A percentile compares a stretch with the other conserved stretches of the same genome.
phyloP scores from a whole-genome alignment of 2,329 filamentous ascomycete species.

The Acephala macrosclerotiorum region DNA sequence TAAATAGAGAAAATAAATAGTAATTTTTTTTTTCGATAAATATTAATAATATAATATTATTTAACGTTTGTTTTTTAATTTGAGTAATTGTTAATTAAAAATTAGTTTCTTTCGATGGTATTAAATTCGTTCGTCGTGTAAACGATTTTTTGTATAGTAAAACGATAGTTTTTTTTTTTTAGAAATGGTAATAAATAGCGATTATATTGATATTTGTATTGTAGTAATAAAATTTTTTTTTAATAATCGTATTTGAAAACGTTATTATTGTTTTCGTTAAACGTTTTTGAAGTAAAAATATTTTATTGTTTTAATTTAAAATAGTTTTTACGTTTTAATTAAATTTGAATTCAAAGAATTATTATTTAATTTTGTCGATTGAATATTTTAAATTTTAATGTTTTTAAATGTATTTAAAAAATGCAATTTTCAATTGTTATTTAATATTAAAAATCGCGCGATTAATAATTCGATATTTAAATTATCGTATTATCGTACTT shows the following conservation, averaged over 20 bases:
- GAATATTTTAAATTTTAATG: slow-evolving; percentile 30
- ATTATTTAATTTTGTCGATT: slow-evolving; percentile 31
- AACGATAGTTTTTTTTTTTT: slow-evolving; percentile 27
- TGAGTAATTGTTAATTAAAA: slow-evolving; percentile 27
- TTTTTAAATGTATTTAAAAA: slow-evolving; percentile 28
- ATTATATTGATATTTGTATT: too few species aligned
- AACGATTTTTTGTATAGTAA: slow-evolving; percentile 25
- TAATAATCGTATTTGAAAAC: slow-evolving; percentile 33
- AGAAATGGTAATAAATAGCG: slow-evolving; percentile 31
- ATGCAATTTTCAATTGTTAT: slow-evolving; percentile 22
- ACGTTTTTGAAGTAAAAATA: slow-evolving; percentile 38
- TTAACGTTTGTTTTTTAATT: too few species aligned
- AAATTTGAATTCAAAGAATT: slow-evolving; percentile 28
- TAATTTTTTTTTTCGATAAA: slow-evolving; percentile 34
- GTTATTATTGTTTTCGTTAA: slow-evolving; percentile 40
- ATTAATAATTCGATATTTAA: slow-evolving; percentile 24
- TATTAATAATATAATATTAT: too few species aligned
- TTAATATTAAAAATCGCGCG: slow-evolving; percentile 27
- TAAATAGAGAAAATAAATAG: too few species aligned
- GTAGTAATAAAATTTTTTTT: slow-evolving; percentile 29
- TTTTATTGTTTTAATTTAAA: too few species aligned
- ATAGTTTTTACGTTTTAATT: slow-evolving; percentile 22
- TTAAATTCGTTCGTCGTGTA: slow-evolving; percentile 23
- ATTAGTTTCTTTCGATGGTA: slow-evolving; percentile 27
- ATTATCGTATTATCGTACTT: slow-evolving; percentile 24